Conservation (phyloP, 345 rosid species). For the Diplotaxis tenuifolia region DNA sequence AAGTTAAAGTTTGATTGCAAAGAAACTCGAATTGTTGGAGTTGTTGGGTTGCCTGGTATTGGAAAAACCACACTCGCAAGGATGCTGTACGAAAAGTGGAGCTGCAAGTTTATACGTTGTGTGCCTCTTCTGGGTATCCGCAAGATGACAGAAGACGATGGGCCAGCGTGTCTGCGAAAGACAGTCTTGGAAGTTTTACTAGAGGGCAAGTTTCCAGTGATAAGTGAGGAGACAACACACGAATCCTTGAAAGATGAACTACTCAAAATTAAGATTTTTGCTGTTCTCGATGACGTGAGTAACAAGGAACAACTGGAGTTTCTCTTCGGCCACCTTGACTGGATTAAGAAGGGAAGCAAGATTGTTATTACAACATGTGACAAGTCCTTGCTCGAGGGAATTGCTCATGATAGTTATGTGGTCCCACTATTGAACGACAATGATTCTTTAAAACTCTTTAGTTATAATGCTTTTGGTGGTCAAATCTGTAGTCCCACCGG, state of each 20-base stretch:
- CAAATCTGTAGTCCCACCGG: background rate
- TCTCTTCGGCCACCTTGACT: background rate
- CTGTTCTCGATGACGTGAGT: background rate
- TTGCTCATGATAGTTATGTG: background rate
- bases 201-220: no score
- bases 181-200: no score
- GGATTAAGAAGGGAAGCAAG: conserved; percentile 8
- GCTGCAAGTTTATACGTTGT: background rate
- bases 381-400: background rate
- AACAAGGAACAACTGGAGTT: background rate
- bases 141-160: no score
- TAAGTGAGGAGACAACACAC: background rate
- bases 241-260: background rate
- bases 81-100: background rate
- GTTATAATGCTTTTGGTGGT: background rate
- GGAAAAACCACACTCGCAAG: background rate
- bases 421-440: background rate
- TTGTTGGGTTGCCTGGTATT: background rate
- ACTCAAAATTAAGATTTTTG: background rate
- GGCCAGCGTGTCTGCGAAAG: background rate
- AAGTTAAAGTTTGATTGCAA: background rate
- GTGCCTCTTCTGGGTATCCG: no score
- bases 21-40: background rate
- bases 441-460: background rate
- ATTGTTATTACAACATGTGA: background rate